phyloP scores from a whole-genome alignment of 768 basidiomycete species.

The Tulasnella sp. region DNA sequence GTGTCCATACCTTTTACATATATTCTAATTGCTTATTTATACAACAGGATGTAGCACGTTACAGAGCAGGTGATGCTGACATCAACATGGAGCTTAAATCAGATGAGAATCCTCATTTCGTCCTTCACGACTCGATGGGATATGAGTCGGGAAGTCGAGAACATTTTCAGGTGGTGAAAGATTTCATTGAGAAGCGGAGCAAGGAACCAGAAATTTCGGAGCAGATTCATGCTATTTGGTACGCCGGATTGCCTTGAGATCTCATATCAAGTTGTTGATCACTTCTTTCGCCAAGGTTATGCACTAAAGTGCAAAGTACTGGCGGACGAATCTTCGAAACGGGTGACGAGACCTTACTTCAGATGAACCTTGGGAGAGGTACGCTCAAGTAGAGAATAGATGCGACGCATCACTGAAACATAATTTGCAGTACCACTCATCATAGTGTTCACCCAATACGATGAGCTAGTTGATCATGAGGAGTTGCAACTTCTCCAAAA shows the following conservation, averaged over 20 bases:
- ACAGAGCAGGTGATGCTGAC: slow-evolving; percentile 21
- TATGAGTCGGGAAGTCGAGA: slow-evolving; percentile 24
- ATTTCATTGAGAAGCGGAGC: slow-evolving; percentile 20
- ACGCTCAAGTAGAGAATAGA: too few species aligned
- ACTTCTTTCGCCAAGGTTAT: slow-evolving; percentile 21
- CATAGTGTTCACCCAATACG: slow-evolving; percentile 28
- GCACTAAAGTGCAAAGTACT: slow-evolving; percentile 23
- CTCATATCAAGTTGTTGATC: background rate
- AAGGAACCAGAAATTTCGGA: slow-evolving; percentile 16
- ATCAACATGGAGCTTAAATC: slow-evolving; percentile 22
- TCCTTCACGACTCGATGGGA: slow-evolving; percentile 26
- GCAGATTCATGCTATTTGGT: slow-evolving; percentile 26
- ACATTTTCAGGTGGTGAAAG: slow-evolving; percentile 22
- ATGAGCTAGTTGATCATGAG: slow-evolving; percentile 7
- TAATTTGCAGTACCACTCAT: slow-evolving; percentile 23
- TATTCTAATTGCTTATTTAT: background rate
- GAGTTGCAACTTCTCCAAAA: background rate
- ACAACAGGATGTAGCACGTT: slow-evolving; percentile 17
- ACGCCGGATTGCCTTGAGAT: background rate
- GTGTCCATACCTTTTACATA: background rate
- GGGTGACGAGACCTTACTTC: slow-evolving; percentile 23
- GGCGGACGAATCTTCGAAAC: slow-evolving; percentile 22
- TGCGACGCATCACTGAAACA: too few species aligned
- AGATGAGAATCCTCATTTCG: slow-evolving; percentile 21
- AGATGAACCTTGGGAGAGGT: slow-evolving; percentile 10